Evolutionary conservation across 768 basidiomycete species (phyloP).

Genomic region (Myochromella boudieri): DNA sequence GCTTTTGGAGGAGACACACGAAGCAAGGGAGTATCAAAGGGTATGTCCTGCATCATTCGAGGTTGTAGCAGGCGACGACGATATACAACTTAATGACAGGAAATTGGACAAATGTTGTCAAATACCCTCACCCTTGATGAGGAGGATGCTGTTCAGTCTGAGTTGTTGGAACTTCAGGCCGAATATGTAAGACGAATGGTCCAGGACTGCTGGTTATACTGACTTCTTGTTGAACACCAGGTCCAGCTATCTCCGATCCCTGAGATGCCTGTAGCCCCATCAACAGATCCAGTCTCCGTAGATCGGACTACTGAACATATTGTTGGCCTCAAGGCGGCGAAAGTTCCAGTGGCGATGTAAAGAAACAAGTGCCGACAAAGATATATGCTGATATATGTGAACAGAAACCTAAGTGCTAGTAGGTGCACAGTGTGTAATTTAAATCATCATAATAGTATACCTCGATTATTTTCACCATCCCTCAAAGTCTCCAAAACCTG

Average conservation of each 20-base stretch:
- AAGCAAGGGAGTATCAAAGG: conserved; percentile 89
- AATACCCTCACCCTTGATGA: conserved; percentile 85
- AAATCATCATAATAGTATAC: conserved; percentile 3
- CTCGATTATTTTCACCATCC: conserved; percentile 58
- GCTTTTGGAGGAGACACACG: conserved; percentile 88
- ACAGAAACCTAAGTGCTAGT: not conserved
- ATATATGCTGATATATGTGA: conserved; percentile 2
- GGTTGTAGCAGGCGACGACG: too few relatives aligned
- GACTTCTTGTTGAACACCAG: conserved; percentile 21
- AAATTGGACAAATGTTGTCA: conserved; percentile 85
- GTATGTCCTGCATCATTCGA: conserved; percentile 38
- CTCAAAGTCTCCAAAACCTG: conserved; percentile 91
- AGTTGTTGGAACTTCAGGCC: conserved; percentile 68
- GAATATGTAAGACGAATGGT: conserved; percentile 49
- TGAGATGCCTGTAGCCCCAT: conserved; percentile 57
- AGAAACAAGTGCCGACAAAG: not conserved
- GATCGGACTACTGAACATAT: conserved; percentile 20
- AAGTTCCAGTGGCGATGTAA: conserved; percentile 36
- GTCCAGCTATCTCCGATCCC: conserved; percentile 27
- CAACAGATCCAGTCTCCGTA: conserved; percentile 36
- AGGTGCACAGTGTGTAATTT: conserved; percentile 5
- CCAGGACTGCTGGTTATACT: not conserved
- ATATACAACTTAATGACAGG: conserved; percentile 47
- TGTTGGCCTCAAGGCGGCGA: conserved; percentile 19
- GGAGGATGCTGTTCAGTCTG: conserved; percentile 89